Percentiles rank a stretch among this genome's conserved stretches.
Conservation (phyloP, 306 rosid species). For the Vigna reflexopilosa region DNA sequence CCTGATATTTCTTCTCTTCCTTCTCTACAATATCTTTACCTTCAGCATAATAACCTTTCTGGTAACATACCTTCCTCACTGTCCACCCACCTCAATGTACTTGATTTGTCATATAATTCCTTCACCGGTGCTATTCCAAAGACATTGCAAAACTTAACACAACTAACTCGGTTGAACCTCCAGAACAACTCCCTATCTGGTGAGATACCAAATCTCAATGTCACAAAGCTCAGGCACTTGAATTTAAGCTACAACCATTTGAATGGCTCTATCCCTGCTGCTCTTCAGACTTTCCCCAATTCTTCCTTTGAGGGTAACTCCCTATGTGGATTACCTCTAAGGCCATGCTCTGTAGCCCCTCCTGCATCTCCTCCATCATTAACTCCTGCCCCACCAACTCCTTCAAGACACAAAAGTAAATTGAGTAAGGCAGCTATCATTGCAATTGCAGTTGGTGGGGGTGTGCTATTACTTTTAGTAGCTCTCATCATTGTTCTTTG, state of each 20-base stretch:
- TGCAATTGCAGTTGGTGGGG: conserved; percentile 85
- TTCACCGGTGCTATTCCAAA: conserved; percentile 71
- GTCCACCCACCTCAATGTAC: conserved; percentile 63
- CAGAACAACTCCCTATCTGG: conserved; percentile 91
- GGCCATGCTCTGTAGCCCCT: conserved; percentile 58
- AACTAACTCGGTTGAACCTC: conserved; percentile 73
- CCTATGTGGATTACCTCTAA: conserved; percentile 79
- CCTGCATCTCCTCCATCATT: conserved; percentile 51
- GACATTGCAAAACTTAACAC: conserved; percentile 66
- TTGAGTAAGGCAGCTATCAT: conserved; percentile 71
- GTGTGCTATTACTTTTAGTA: conserved; percentile 54
- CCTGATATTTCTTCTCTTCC: conserved; percentile 81
- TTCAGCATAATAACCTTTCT: conserved; percentile 86
- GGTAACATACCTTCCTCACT: conserved; percentile 76
- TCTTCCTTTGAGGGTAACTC: conserved; percentile 84
- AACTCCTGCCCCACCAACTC: conserved; percentile 51
- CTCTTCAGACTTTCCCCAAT: conserved; percentile 64
- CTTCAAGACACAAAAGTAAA: conserved; percentile 57
- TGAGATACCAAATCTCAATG: conserved; percentile 69
- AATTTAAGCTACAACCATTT: conserved; percentile 84
- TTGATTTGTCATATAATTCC: conserved; percentile 86
- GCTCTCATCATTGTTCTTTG: conserved; percentile 63
- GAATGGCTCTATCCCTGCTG: conserved; percentile 78
- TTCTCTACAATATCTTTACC: conserved; percentile 69
- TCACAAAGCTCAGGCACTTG: conserved; percentile 67